Conservation (phyloP, 495 filamentous ascomycete species). For the Hypomontagnella submonticulosa region DNA sequence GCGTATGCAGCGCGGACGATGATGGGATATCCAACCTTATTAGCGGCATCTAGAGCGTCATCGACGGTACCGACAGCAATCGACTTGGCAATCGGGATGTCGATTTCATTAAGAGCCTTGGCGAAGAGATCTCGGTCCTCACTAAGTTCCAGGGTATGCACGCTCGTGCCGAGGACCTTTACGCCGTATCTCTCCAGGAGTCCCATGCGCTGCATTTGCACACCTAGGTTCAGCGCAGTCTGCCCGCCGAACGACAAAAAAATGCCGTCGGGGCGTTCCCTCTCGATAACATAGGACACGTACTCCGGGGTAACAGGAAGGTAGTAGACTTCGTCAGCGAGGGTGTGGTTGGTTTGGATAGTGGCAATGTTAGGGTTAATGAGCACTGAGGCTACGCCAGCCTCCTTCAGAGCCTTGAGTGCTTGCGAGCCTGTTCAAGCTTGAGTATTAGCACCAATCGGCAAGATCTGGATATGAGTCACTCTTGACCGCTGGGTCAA, state of each 20-base stretch:
- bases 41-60: conserved; percentile 86
- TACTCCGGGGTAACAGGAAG: conserved; percentile 96
- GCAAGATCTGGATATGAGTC: conserved; percentile 44
- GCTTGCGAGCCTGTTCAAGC: conserved; percentile 82
- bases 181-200: conserved; percentile 95
- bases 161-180: conserved; percentile 91
- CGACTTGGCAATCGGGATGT: conserved; percentile 96
- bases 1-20: conserved; percentile 97
- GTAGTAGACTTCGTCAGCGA: conserved; percentile 99
- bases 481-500: conserved; percentile 33
- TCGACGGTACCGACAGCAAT: conserved; percentile 91
- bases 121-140: conserved; percentile 97
- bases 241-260: conserved; percentile 98
- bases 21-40: conserved; percentile 91
- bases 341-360: conserved; percentile 94
- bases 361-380: conserved; percentile 99
- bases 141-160: conserved; percentile 91
- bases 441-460: conserved; percentile 21
- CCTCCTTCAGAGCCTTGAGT: conserved; percentile 96
- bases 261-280: conserved; percentile 94
- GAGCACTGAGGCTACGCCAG: conserved; percentile 92
- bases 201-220: conserved; percentile 96
- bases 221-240: conserved; percentile 94
- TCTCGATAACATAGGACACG: conserved; percentile 95
- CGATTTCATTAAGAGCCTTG: conserved; percentile 86